These are phyloP conservation scores for Chrysanthemum seticuspe DNA, from an alignment of 129 eudicot species.

Conservation along the genomic window DNA sequence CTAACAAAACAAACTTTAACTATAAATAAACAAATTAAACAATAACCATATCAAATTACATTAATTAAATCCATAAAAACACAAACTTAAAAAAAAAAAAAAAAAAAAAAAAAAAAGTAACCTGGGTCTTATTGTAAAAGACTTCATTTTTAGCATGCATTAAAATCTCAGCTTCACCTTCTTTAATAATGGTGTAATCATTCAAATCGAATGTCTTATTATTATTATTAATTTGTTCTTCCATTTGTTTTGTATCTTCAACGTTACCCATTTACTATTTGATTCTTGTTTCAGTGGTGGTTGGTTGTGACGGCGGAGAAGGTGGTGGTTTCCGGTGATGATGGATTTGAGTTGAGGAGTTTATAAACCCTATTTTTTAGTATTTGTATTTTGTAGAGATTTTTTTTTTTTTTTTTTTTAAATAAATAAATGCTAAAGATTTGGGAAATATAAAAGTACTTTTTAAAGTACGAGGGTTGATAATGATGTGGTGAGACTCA, in stretches of 20 bases:
- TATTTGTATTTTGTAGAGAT: neutral
- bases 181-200: conserved; percentile 72
- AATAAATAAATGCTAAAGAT: too few relatives aligned
- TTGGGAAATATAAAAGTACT: too few relatives aligned
- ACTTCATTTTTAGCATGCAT: conserved; percentile 89
- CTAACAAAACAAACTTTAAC: neutral
- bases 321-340: conserved; percentile 10
- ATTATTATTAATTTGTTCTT: conserved; percentile 25
- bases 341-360: conserved; percentile 13
- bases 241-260: conserved; percentile 39
- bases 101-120: conserved; percentile 7
- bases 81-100: neutral
- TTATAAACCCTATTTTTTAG: conserved; percentile 32
- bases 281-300: conserved; percentile 11
- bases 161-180: conserved; percentile 97
- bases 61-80: neutral
- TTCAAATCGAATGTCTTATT: conserved; percentile 43
- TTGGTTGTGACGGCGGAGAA: conserved; percentile 21
- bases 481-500: too few relatives aligned
- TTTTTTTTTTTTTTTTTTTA: too few relatives aligned
- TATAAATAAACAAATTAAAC: neutral
- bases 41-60: conserved; percentile 2
- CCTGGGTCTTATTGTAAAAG: conserved; percentile 93
- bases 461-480: too few relatives aligned
- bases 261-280: conserved; percentile 30